Evolutionary conservation across 2,329 filamentous ascomycete species (phyloP).

Genomic region (Akanthomyces muscarius): DNA sequence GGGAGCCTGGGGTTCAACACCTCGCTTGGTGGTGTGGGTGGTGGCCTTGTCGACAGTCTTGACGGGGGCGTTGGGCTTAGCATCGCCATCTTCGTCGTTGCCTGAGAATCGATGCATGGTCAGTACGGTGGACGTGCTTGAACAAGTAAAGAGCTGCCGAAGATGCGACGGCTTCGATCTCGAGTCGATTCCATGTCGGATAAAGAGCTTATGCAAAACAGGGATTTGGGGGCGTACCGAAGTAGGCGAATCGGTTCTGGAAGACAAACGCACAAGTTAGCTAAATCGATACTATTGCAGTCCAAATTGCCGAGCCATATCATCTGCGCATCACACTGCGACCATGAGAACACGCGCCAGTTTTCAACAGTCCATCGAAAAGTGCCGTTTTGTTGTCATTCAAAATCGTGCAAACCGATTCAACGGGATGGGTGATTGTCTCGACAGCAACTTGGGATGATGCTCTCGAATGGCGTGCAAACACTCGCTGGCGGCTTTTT

Average conservation of each 20-base stretch:
- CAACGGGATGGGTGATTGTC: not conserved
- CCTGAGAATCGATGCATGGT: conserved; percentile 36
- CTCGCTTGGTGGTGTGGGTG: conserved; percentile 76
- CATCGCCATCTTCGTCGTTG: conserved; percentile 57
- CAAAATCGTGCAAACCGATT: not conserved
- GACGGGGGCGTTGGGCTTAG: conserved; percentile 75
- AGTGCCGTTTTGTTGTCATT: not conserved
- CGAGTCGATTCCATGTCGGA: conserved; percentile 19
- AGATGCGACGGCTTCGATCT: conserved; percentile 1
- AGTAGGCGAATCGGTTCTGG: conserved; percentile 96
- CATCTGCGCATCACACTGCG: not conserved
- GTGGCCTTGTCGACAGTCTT: conserved; percentile 85
- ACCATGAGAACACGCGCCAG: not conserved
- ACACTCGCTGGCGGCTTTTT: not conserved
- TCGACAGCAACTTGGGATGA: not conserved
- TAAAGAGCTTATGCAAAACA: conserved; percentile 20
- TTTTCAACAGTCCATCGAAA: not conserved
- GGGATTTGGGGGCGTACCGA: conserved; percentile 64
- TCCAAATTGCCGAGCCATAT: not conserved
- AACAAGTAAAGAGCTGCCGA: not conserved
- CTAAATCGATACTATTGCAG: not conserved
- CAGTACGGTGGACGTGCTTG: conserved; percentile 10
- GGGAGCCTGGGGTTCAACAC: conserved; percentile 71
- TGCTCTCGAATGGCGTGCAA: not conserved
- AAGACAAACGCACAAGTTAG: conserved; percentile 19